phyloP scores from a whole-genome alignment of 73 alveolate genomes.

The Blepharisma japonicum region DNA sequence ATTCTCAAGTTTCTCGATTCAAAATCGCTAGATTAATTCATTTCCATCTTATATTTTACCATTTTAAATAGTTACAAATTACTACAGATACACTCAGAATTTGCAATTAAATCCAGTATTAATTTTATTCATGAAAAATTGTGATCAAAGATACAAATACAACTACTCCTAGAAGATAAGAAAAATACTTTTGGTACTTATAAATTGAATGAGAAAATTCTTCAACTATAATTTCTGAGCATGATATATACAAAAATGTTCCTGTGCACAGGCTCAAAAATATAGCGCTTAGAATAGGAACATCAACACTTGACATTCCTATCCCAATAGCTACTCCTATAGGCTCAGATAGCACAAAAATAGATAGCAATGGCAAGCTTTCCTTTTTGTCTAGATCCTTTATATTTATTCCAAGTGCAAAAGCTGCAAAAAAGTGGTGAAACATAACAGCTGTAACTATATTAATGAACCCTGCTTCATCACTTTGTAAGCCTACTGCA shows the following conservation, averaged over 20 bases:
- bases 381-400: not conserved
- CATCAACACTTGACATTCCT: conserved; percentile 20
- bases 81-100: too few species aligned
- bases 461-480: conserved; percentile 49
- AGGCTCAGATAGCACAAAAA: conserved; percentile 51
- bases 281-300: conserved; percentile 47
- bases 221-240: conserved; percentile 73
- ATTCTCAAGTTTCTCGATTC: too few species aligned
- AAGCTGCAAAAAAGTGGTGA: conserved; percentile 78
- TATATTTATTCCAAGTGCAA: conserved; percentile 69
- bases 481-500: conserved; percentile 75
- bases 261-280: conserved; percentile 70
- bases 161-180: too few species aligned
- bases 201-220: conserved; percentile 27
- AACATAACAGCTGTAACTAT: conserved; percentile 63
- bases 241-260: conserved; percentile 69
- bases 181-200: too few species aligned
- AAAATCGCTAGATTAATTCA: too few species aligned
- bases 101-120: too few species aligned
- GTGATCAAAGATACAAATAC: too few species aligned
- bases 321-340: conserved; percentile 53
- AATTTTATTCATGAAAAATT: too few species aligned
- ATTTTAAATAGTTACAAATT: too few species aligned
- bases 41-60: too few species aligned
- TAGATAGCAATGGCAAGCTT: conserved; percentile 31